Percentiles rank a stretch among this genome's conserved stretches.
phyloP scores from a whole-genome alignment of 148 eudicot genomes.

The Mesembryanthemum crystallinum region DNA sequence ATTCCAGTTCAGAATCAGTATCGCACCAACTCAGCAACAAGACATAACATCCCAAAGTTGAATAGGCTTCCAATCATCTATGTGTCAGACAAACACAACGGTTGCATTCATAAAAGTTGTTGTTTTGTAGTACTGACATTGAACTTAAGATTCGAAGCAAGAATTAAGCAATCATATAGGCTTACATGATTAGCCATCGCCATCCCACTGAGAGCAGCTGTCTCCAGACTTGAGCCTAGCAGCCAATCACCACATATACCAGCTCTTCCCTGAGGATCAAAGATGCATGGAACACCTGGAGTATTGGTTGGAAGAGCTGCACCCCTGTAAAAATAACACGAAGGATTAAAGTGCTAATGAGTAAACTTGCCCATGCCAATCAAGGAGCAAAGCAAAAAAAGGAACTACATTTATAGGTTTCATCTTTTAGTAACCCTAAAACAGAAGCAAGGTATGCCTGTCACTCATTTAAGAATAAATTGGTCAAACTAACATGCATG shows the following conservation, averaged over 20 bases:
- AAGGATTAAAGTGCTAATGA: background rate
- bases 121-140: background rate
- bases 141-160: background rate
- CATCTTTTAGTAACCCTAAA: background rate
- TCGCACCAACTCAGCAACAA: background rate
- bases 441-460: background rate
- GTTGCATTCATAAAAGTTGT: background rate
- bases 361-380: background rate
- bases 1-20: constrained; percentile 4
- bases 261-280: constrained; percentile 93
- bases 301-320: constrained; percentile 98
- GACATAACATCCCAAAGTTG: background rate
- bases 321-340: constrained; percentile 57
- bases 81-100: background rate
- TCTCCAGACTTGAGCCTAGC: constrained; percentile 84
- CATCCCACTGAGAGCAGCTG: constrained; percentile 91
- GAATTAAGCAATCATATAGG: background rate
- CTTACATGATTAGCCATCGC: constrained; percentile 89
- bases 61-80: background rate
- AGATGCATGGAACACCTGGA: constrained; percentile 86
- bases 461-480: no score
- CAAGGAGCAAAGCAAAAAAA: background rate
- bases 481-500: background rate
- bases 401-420: background rate
- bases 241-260: constrained; percentile 99